phyloP scores from a whole-genome alignment of 331 rosid species.

The Rhamnella rubrinervis region DNA sequence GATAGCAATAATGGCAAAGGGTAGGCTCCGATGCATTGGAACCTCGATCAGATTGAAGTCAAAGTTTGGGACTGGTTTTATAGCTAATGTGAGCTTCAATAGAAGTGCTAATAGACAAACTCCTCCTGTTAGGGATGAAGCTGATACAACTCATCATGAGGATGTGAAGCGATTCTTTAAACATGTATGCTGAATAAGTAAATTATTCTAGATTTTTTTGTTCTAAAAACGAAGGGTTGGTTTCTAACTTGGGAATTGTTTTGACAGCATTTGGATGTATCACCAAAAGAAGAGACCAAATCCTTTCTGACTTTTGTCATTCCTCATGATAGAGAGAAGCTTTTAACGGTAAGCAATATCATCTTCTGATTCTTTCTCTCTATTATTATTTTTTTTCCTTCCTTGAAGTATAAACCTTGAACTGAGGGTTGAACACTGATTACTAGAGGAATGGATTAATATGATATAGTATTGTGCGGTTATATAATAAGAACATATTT shows the following conservation, averaged over 20 bases:
- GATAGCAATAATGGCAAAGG: conserved; percentile 97
- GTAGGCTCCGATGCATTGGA: conserved; percentile 87
- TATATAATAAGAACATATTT: background rate
- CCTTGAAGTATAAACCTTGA: background rate
- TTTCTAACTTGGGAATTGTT: conserved; percentile 31
- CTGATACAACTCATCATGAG: conserved; percentile 38
- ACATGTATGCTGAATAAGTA: conserved; percentile 47
- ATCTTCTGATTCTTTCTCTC: background rate
- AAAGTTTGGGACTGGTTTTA: conserved; percentile 76
- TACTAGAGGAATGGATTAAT: background rate
- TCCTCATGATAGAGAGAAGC: conserved; percentile 74
- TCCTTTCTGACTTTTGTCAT: conserved; percentile 66
- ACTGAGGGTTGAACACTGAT: background rate
- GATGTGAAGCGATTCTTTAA: conserved; percentile 73
- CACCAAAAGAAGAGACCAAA: conserved; percentile 73
- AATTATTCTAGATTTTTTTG: conserved; percentile 14
- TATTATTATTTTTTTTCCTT: background rate
- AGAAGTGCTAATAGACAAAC: conserved; percentile 30
- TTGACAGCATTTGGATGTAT: conserved; percentile 67
- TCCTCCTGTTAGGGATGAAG: conserved; percentile 39
- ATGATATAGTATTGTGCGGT: background rate
- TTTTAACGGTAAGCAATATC: conserved; percentile 42
- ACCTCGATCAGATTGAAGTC: conserved; percentile 84
- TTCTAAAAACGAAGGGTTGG: background rate
- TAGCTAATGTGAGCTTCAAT: conserved; percentile 58